Percentiles rank a stretch among this genome's conserved stretches.
Evolutionary conservation across 1,139 yeast species (phyloP).

Genomic region (Suhomyces atakaporum): DNA sequence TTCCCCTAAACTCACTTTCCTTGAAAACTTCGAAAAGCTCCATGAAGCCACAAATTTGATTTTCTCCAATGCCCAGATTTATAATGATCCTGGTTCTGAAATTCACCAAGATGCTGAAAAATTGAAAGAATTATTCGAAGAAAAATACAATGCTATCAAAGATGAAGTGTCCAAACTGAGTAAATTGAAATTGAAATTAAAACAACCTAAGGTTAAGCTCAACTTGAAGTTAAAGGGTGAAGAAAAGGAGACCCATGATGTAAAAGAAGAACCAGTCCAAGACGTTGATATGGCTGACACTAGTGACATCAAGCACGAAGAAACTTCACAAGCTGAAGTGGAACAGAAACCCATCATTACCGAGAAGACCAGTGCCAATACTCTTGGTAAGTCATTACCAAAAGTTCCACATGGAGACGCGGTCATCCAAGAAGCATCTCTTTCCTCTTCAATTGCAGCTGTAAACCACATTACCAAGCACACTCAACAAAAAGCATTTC

Average conservation of each 20-base stretch:
- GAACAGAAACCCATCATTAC: slow-evolving; percentile 6
- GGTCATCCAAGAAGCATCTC: slow-evolving; percentile 23
- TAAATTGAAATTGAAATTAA: slow-evolving; percentile 31
- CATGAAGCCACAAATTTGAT: slow-evolving; percentile 50
- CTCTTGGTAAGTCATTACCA: slow-evolving; percentile 23
- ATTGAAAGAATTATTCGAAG: slow-evolving; percentile 38
- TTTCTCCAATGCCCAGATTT: slow-evolving; percentile 58
- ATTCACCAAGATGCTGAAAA: slow-evolving; percentile 58
- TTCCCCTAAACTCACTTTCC: slow-evolving; percentile 25
- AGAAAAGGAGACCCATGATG: slow-evolving; percentile 25
- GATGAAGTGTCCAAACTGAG: slow-evolving; percentile 21
- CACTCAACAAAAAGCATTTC: slow-evolving; percentile 27
- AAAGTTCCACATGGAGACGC: slow-evolving; percentile 21
- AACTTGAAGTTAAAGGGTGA: slow-evolving; percentile 23
- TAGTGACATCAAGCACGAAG: slow-evolving; percentile 9
- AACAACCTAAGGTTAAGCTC: slow-evolving; percentile 29
- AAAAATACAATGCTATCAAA: slow-evolving; percentile 30
- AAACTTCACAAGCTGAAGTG: slow-evolving; percentile 8
- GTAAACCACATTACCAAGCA: slow-evolving; percentile 27
- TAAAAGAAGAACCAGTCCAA: slow-evolving; percentile 22
- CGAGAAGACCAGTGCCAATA: slow-evolving; percentile 14
- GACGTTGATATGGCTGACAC: slow-evolving; percentile 21
- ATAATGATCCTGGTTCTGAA: slow-evolving; percentile 56
- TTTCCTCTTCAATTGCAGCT: slow-evolving; percentile 19
- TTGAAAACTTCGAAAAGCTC: slow-evolving; percentile 50